Evolutionary conservation across 140 eudicot genomes (phyloP).

Genomic region (Bidens hawaiensis): DNA sequence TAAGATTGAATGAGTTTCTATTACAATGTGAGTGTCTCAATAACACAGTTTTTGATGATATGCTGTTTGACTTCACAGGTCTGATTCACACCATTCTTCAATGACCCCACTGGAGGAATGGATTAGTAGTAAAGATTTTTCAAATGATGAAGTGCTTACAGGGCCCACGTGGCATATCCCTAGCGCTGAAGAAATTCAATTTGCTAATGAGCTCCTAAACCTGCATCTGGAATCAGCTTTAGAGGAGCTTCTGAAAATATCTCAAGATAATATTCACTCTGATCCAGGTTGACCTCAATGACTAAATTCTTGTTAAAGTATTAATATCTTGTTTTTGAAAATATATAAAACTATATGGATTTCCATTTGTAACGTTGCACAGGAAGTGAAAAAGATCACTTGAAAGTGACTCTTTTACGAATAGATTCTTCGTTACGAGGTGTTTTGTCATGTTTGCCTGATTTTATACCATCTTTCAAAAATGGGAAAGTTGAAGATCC

Average conservation of each 20-base stretch:
- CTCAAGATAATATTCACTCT: constrained; percentile 74
- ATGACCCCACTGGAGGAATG: constrained; percentile 73
- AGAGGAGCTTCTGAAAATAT: constrained; percentile 72
- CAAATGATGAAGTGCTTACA: constrained; percentile 34
- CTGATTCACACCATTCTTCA: constrained; percentile 52
- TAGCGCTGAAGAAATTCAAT: constrained; percentile 62
- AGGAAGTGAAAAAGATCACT: constrained; percentile 95
- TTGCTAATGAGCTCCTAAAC: constrained; percentile 82
- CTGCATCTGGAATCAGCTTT: constrained; percentile 82
- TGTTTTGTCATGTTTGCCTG: constrained; percentile 94
- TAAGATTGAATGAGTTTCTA: neutral
- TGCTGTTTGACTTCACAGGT: constrained; percentile 47
- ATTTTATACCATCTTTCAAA: constrained; percentile 63
- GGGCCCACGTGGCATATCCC: constrained; percentile 97
- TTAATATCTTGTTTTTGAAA: neutral
- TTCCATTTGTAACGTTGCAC: constrained; percentile 19
- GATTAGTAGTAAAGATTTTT: constrained; percentile 74
- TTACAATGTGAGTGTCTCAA: neutral
- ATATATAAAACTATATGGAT: constrained; percentile 1
- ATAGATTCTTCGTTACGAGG: constrained; percentile 92
- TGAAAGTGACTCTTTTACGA: constrained; percentile 95
- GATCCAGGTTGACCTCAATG: constrained; percentile 81
- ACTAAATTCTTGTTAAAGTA: neutral
- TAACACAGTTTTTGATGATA: neutral
- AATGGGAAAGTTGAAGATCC: constrained; percentile 60